Base-by-base conservation (phyloP, 345 rosid species). In the Boechera stricta region DNA sequence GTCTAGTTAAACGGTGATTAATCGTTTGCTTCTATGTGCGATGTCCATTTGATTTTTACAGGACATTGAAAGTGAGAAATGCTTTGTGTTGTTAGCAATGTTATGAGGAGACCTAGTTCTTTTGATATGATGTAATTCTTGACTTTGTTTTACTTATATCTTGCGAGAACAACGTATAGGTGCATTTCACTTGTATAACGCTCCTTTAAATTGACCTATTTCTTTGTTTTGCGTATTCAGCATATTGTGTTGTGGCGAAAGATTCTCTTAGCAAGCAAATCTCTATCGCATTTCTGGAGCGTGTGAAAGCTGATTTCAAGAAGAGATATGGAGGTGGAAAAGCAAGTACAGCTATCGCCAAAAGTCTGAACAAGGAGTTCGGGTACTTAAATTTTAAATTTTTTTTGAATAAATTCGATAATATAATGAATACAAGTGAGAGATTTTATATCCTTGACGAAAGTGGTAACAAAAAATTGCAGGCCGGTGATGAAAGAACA, bases 401-500 rank as follows among this genome's bases (percentile, higher is more conserved):
- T 10, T 10, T 41, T 21, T 10, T 1, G 15, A 36, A 35, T 2
- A 21, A 8, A 21, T 33, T 44, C 1, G 6, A 57, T 7, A 12
- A 11, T 64, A 21, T 56, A 41, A 2, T 36, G 66, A 36, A 36
- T 26, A 38, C 7, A 63, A 12, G 64, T 4, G 48, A 57, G 15
- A 16, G 68, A 65, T 18, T 21, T 35, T 5, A 44, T 35, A n/a
- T 29, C 39, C 21, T 42, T 70, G 48, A 31, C 5, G 3, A 33
- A 38, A 39, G 0, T 76, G 13, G 36, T 53, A 8, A 38, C 7
- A 7, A 7, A 44, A 66, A 77, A 73, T 48, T 80, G 66, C 90
- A 95, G 98, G 85, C 96, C 94, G 67, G 45, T 88, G 15, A 90
- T 95, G 97, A 92, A 90, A 82, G 98, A 92, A 80, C 99, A 95